Conservation (phyloP, 2,329 filamentous ascomycete genomes). For the Seiridium unicorne region DNA sequence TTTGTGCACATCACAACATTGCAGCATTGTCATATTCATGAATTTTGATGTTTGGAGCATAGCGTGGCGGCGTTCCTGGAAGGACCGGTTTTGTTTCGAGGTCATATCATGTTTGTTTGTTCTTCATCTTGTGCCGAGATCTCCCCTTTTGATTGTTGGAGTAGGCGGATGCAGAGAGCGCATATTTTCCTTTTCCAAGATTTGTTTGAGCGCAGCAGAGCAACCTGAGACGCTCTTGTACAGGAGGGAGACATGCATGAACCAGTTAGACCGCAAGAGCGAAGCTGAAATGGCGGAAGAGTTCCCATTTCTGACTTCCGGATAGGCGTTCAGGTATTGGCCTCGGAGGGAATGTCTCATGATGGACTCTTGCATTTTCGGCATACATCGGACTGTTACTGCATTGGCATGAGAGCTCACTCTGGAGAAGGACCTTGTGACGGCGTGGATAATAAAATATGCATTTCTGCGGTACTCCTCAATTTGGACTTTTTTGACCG, state of each 20-base stretch:
- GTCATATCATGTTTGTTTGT: slow-evolving; percentile 1
- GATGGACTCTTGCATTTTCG: slow-evolving; percentile 1
- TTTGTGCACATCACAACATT: slow-evolving; percentile 13
- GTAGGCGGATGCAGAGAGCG: background rate
- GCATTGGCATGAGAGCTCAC: slow-evolving; percentile 1
- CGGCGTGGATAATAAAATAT: background rate
- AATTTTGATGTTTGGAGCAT: slow-evolving; percentile 28
- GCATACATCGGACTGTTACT: background rate
- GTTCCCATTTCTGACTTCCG: slow-evolving; percentile 3
- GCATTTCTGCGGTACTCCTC: background rate
- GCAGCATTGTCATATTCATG: slow-evolving; percentile 18
- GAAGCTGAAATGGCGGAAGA: background rate
- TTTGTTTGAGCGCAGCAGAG: background rate
- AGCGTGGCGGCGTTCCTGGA: slow-evolving; percentile 29
- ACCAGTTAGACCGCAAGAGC: slow-evolving; percentile 3
- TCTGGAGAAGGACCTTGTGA: background rate
- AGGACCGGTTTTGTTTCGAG: background rate
- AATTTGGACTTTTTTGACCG: background rate
- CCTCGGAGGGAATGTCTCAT: background rate
- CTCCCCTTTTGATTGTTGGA: slow-evolving; percentile 7
- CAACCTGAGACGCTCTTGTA: background rate
- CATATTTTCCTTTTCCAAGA: background rate
- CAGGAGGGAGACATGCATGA: background rate
- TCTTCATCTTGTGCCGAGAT: slow-evolving; percentile 7
- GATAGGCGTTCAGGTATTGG: slow-evolving; percentile 9